Evolutionary conservation across 139 green algal species (phyloP), one percentile per base, ranked within the genome.

Genomic region (Closterium sp.): DNA sequence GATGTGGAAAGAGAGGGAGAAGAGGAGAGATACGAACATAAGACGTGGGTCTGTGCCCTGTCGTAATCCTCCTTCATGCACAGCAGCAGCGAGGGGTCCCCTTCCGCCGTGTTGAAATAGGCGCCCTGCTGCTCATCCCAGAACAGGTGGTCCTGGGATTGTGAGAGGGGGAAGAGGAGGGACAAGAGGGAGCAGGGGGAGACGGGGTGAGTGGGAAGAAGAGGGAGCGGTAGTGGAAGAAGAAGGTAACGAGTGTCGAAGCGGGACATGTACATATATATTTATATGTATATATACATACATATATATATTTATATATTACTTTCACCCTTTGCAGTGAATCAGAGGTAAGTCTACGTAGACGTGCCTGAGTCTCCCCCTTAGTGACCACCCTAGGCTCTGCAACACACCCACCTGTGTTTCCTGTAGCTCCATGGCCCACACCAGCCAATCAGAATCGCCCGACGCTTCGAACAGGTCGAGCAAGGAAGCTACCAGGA

Each of bases 61-160:
- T 98, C 97, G 62, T 98, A 98, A 70, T 98, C 97, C 91, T 98
- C 97, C 93, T 97, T 97, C 93, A 96, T 95, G 50, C 94, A 91
- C 93, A 97, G 90, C 88, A 96, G 88, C 89, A 97, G 45, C 13
- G 97, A 92, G 3, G 93, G 89, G 93, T 98, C 96, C 1, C 91
- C 93, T 17, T 88, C 95, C 0, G 94, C 91, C 2, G 93, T 96
- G 90, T 94, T 94, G 92, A 95, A n/a, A n/a, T n/a, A 50, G 38
- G 7, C 38, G 0, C 38, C 38, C 38, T 50, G 38, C 38, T 50
- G 38, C 62, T 79, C 62, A 13, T 79, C 62, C 42, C 62, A 79
- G 62, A 79, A 79, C 11, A 79, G 62, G 11, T 5, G 62, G 11
- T 79, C 62, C 62, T 79, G 62, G n/a, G 1, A 13, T 27, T 13